Conservation (phyloP, 148 eudicot genomes). For the Drosera capensis region DNA sequence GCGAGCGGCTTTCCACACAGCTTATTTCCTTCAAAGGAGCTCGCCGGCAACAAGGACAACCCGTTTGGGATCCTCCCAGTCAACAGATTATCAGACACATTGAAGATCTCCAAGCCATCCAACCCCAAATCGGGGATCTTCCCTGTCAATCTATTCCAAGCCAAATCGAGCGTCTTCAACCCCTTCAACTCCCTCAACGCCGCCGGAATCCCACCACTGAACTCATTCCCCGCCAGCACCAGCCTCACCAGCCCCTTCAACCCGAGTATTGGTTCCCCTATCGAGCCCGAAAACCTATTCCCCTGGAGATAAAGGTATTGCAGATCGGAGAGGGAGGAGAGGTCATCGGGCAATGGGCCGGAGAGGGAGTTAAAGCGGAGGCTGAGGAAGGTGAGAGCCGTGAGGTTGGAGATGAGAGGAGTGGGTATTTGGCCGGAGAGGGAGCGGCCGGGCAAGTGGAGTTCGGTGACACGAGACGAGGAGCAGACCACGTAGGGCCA, state of each 20-base stretch:
- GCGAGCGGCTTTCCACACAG: constrained; percentile 37
- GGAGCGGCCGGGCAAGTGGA: constrained; percentile 26
- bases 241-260: constrained; percentile 30
- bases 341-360: constrained; percentile 28
- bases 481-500: constrained; percentile 29
- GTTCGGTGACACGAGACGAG: constrained; percentile 12
- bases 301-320: constrained; percentile 16
- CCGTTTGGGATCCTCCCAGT: constrained; percentile 35
- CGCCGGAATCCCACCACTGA: constrained; percentile 43
- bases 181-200: constrained; percentile 29
- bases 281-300: constrained; percentile 21
- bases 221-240: constrained; percentile 34
- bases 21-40: constrained; percentile 40
- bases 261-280: constrained; percentile 27
- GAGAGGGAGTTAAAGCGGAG: constrained; percentile 32
- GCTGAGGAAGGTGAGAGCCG: constrained; percentile 21
- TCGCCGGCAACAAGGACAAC: constrained; percentile 17
- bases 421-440: constrained; percentile 27
- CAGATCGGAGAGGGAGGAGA: constrained; percentile 13
- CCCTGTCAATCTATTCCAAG: constrained; percentile 42
- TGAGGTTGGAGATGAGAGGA: constrained; percentile 18
- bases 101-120: constrained; percentile 24
- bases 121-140: constrained; percentile 36
- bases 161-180: constrained; percentile 34
- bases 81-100: constrained; percentile 43